Evolutionary conservation across 345 rosid genomes (phyloP).

Genomic region (Salix purpurea): DNA sequence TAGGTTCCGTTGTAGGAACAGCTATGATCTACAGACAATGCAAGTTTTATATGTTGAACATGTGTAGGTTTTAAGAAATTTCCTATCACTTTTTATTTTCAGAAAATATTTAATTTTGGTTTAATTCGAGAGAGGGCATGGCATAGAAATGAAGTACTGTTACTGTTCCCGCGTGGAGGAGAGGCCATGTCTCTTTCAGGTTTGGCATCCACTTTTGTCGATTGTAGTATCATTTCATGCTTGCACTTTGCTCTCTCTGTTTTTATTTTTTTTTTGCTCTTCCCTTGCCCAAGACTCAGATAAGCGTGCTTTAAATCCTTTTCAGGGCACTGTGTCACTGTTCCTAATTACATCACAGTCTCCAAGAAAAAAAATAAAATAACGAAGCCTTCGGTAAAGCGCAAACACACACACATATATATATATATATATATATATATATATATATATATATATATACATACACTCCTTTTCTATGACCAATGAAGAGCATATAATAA

Average conservation of each 20-base stretch:
- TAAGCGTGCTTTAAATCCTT: constrained; percentile 18
- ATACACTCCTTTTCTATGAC: background rate
- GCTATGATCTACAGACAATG: too few relatives aligned
- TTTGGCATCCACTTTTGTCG: constrained; percentile 16
- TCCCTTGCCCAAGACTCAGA: constrained; percentile 8
- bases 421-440: too few relatives aligned
- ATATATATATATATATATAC: background rate
- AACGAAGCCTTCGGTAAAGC: background rate
- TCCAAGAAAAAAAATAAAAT: background rate
- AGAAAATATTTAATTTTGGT: background rate
- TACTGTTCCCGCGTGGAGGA: constrained; percentile 8
- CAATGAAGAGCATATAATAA: background rate
- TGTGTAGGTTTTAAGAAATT: too few relatives aligned
- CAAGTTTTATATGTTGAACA: too few relatives aligned
- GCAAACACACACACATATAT: background rate
- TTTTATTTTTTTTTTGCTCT: background rate
- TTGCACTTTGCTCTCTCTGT: background rate
- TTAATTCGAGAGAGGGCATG: background rate
- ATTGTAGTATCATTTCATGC: constrained; percentile 16
- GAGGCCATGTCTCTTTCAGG: background rate
- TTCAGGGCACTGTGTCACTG: constrained; percentile 15
- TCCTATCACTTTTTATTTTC: too few relatives aligned
- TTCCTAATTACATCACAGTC: background rate
- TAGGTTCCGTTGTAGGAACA: too few relatives aligned
- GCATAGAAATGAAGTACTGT: background rate